Evolutionary conservation across 305 asterid genomes (phyloP).

Genomic region (Fraxinus sp.): DNA sequence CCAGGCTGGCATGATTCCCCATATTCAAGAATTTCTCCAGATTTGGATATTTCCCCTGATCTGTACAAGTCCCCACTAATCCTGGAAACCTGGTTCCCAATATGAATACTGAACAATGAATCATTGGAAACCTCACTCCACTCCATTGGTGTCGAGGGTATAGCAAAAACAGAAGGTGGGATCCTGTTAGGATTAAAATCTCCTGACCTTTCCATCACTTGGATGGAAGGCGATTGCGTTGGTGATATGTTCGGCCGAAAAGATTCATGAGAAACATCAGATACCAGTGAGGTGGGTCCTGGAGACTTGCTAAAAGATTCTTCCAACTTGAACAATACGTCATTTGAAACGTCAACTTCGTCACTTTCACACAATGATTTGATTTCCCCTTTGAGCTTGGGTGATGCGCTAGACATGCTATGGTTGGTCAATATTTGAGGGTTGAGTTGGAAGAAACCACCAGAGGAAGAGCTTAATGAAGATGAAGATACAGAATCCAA

Average conservation of each 20-base stretch:
- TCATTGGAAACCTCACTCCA: slow-evolving; percentile 67
- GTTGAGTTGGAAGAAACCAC: slow-evolving; percentile 32
- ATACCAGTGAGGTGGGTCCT: slow-evolving; percentile 35
- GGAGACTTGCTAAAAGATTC: slow-evolving; percentile 29
- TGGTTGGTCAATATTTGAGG: slow-evolving; percentile 24
- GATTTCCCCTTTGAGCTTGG: slow-evolving; percentile 26
- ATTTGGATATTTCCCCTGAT: slow-evolving; percentile 17
- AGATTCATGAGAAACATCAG: slow-evolving; percentile 41
- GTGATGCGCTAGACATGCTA: slow-evolving; percentile 26
- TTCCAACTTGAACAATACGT: slow-evolving; percentile 28
- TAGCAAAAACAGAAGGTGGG: slow-evolving; percentile 42
- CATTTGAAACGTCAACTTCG: slow-evolving; percentile 25
- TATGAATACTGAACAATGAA: slow-evolving; percentile 63
- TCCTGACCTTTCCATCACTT: slow-evolving; percentile 53
- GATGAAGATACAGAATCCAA: slow-evolving; percentile 36
- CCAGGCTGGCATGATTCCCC: slow-evolving; percentile 22
- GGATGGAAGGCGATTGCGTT: slow-evolving; percentile 52
- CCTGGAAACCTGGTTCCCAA: slow-evolving; percentile 28
- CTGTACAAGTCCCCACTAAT: not conserved
- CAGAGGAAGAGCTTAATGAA: slow-evolving; percentile 37
- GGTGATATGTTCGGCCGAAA: slow-evolving; percentile 25
- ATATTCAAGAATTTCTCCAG: slow-evolving; percentile 26
- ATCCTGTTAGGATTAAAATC: slow-evolving; percentile 47
- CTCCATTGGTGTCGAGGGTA: slow-evolving; percentile 37
- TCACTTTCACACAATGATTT: slow-evolving; percentile 18